These are phyloP conservation scores for Eucalyptus curtisii DNA, from an alignment of 345 rosid genomes.

Conservation along the genomic window DNA sequence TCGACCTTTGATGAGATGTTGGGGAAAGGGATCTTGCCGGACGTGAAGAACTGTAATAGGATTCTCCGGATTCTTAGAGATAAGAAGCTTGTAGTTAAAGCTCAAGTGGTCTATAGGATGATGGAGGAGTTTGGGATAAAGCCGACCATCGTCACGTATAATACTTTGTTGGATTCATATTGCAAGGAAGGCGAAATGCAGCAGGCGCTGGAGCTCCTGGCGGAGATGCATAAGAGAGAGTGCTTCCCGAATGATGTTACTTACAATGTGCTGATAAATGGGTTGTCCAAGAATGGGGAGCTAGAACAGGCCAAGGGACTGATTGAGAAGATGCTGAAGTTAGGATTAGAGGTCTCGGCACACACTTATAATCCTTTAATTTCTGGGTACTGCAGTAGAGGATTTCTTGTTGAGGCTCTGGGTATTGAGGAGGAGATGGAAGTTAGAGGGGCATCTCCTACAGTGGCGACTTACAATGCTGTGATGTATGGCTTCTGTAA, in stretches of 20 bases:
- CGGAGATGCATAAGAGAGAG: constrained; percentile 30
- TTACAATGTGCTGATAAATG: constrained; percentile 46
- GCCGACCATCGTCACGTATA: constrained; percentile 41
- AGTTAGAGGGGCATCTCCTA: constrained; percentile 23
- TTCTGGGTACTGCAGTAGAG: constrained; percentile 38
- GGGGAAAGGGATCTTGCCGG: constrained; percentile 37
- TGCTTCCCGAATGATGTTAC: constrained; percentile 33
- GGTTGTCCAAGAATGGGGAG: constrained; percentile 39
- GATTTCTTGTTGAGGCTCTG: constrained; percentile 41
- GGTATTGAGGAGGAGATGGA: constrained; percentile 40
- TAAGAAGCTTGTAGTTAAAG: constrained; percentile 7
- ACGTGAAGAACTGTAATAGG: constrained; percentile 51
- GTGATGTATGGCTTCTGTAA: constrained; percentile 36
- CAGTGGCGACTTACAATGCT: constrained; percentile 32
- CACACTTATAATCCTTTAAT: constrained; percentile 51
- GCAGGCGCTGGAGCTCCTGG: constrained; percentile 26
- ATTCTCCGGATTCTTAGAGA: constrained; percentile 54
- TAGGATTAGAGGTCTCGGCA: constrained; percentile 34
- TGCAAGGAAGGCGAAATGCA: constrained; percentile 47
- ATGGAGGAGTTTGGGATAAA: constrained; percentile 42
- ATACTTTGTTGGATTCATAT: constrained; percentile 47
- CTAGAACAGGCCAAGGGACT: constrained; percentile 37
- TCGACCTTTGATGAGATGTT: constrained; percentile 44
- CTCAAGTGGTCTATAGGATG: constrained; percentile 22
- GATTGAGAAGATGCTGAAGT: constrained; percentile 32